phyloP scores from a whole-genome alignment of 2,329 filamentous ascomycete species.

The Exophiala sp. region DNA sequence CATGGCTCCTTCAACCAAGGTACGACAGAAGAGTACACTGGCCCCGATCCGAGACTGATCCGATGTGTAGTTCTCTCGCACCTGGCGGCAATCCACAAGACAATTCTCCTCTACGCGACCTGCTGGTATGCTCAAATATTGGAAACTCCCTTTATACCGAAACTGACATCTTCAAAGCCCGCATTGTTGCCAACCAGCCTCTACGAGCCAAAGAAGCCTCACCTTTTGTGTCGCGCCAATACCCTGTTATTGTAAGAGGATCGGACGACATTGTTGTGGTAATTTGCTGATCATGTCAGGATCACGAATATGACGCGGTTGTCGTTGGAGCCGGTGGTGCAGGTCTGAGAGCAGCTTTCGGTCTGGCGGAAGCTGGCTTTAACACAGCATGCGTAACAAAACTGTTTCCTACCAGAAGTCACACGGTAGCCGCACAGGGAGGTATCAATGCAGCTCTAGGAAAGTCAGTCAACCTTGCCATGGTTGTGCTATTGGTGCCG shows the following conservation, averaged over 20 bases:
- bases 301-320: constrained; percentile 91
- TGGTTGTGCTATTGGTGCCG: not conserved
- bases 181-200: constrained; percentile 78
- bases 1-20: constrained; percentile 45
- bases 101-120: constrained; percentile 82
- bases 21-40: constrained; percentile 30
- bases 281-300: constrained; percentile 34
- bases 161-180: constrained; percentile 48
- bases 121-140: constrained; percentile 55
- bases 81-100: constrained; percentile 60
- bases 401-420: constrained; percentile 58
- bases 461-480: constrained; percentile 36
- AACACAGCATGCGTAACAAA: constrained; percentile 62
- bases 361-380: constrained; percentile 57
- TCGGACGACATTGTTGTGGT: not conserved
- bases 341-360: constrained; percentile 58
- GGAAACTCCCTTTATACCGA: not conserved
- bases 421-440: constrained; percentile 62
- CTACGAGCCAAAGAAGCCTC: constrained; percentile 91
- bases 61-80: constrained; percentile 54
- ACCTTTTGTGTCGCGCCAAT: constrained; percentile 79
- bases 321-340: constrained; percentile 65
- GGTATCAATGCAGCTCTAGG: constrained; percentile 57
- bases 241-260: constrained; percentile 76
- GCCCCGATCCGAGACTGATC: constrained; percentile 19